Conservation (phyloP, 1,284 basidiomycete species). For the Trichosporon faecale region DNA sequence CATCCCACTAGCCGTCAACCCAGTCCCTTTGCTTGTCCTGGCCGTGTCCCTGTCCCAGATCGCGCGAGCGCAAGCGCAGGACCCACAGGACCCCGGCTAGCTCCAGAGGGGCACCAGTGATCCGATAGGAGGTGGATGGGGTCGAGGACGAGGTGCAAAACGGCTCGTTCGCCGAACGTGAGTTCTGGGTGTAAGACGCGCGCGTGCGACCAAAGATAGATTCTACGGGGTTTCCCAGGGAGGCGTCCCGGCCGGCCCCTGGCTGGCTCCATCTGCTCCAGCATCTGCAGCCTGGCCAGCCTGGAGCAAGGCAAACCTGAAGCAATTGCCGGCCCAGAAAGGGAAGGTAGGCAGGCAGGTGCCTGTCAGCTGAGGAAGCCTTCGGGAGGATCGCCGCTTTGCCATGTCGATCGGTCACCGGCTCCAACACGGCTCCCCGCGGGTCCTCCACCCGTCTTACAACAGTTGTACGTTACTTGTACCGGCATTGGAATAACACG, state of each 20-base stretch:
- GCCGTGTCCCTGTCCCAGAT: not conserved
- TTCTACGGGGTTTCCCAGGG: not conserved
- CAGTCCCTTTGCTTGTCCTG: not conserved
- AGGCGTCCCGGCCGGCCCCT: not conserved
- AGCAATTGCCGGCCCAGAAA: not conserved
- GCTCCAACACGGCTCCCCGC: not conserved
- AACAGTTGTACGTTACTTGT: not conserved
- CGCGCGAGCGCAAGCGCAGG: too few relatives aligned
- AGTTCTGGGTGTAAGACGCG: not conserved
- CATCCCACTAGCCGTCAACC: not conserved
- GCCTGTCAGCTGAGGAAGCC: not conserved
- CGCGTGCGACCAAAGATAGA: not conserved
- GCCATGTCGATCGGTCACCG: not conserved
- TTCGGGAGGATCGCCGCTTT: slow-evolving; percentile 7
- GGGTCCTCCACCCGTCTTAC: not conserved
- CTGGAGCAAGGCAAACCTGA: not conserved
- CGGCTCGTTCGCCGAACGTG: slow-evolving; percentile 1
- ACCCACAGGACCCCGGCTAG: not conserved
- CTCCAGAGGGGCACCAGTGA: slow-evolving; percentile 2
- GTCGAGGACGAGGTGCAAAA: not conserved
- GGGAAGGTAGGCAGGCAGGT: not conserved
- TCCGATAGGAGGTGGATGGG: not conserved
- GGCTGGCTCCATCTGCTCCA: not conserved
- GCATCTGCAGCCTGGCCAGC: too few relatives aligned
- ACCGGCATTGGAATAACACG: not conserved